phyloP scores from a whole-genome alignment of 805 yeast genomes.

The Wickerhamiella qilinensis region DNA sequence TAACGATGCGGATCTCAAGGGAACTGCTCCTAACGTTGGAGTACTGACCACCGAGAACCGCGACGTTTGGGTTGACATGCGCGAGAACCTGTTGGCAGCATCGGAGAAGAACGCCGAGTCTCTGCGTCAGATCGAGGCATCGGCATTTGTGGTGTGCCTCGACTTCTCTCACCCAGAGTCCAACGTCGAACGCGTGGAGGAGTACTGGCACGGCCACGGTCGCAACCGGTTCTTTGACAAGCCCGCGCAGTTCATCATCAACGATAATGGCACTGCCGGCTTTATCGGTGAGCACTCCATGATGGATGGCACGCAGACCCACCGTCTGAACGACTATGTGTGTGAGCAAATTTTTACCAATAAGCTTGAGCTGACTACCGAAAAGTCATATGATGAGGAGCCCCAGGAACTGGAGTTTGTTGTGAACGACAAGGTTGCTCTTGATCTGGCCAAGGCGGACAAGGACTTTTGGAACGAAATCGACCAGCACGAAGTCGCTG shows the following conservation, averaged over 20 bases:
- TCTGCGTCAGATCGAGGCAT: conserved; percentile 50
- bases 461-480: conserved; percentile 40
- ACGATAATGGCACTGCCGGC: conserved; percentile 76
- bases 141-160: conserved; percentile 68
- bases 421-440: conserved; percentile 34
- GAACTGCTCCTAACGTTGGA: conserved; percentile 47
- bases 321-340: conserved; percentile 67
- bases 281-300: conserved; percentile 92
- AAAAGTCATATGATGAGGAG: conserved; percentile 12
- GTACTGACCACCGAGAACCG: conserved; percentile 71
- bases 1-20: conserved; percentile 25
- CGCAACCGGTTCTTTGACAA: conserved; percentile 82
- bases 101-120: conserved; percentile 48
- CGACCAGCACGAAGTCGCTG: conserved; percentile 53
- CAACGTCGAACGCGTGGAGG: conserved; percentile 66
- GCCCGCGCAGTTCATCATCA: conserved; percentile 69
- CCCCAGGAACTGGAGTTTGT: conserved; percentile 34
- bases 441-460: conserved; percentile 40
- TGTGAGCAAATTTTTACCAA: conserved; percentile 38
- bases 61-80: conserved; percentile 57
- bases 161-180: conserved; percentile 62
- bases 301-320: conserved; percentile 97
- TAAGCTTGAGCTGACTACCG: conserved; percentile 24
- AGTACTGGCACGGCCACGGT: conserved; percentile 94
- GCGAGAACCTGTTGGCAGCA: conserved; percentile 35